Conservation (phyloP, 1,284 basidiomycete genomes). For the Hemileia vastatrix region DNA sequence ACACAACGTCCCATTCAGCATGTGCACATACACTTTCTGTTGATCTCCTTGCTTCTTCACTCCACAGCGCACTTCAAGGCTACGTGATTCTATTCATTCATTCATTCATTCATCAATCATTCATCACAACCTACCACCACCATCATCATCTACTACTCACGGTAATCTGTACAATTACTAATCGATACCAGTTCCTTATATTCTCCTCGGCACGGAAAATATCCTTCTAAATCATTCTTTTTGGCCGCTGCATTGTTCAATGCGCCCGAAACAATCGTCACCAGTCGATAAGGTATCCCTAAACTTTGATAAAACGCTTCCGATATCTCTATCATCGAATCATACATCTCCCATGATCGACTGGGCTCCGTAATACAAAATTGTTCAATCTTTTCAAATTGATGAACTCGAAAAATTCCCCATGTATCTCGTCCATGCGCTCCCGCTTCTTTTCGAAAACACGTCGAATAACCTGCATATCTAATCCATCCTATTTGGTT, state of each 20-base stretch:
- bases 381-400: conserved; percentile 98
- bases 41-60: conserved; percentile 75
- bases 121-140: not conserved
- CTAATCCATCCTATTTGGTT: not conserved
- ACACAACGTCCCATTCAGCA: conserved; percentile 94
- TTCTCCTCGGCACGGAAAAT: conserved; percentile 95
- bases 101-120: not conserved
- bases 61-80: conserved; percentile 79
- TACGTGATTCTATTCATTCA: conserved; percentile 61
- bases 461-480: conserved; percentile 67
- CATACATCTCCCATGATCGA: conserved; percentile 87
- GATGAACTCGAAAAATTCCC: conserved; percentile 99
- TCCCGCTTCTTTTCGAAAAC: conserved; percentile 98
- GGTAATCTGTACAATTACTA: conserved; percentile 49
- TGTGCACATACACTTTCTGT: conserved; percentile 86
- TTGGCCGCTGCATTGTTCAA: conserved; percentile 92
- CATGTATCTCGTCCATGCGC: conserved; percentile 95
- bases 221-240: conserved; percentile 97
- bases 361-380: conserved; percentile 91
- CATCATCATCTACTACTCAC: conserved; percentile 23
- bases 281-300: conserved; percentile 78
- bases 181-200: conserved; percentile 69
- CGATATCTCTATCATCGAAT: conserved; percentile 76
- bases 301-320: conserved; percentile 95
- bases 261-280: conserved; percentile 92